These are phyloP conservation scores for Westerdykella sp. DNA, from an alignment of 2,329 filamentous ascomycete genomes.

Conservation along the genomic window DNA sequence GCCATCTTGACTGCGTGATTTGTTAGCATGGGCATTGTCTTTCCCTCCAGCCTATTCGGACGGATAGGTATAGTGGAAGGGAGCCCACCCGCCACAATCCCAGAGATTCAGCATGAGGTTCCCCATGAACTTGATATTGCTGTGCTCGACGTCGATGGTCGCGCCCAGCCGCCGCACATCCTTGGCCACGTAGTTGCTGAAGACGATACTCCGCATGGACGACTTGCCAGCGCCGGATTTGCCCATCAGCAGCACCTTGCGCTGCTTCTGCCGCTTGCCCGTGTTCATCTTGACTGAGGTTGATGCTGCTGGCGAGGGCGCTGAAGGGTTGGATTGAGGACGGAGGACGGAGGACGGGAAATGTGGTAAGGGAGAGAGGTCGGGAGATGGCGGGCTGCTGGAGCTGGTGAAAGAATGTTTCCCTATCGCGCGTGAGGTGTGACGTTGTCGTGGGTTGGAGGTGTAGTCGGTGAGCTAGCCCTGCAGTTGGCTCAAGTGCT, in stretches of 20 bases:
- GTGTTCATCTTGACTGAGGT: conserved; percentile 27
- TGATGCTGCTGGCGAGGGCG: not conserved
- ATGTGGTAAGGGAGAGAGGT: too few relatives aligned
- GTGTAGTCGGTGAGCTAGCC: too few relatives aligned
- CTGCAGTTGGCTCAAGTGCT: too few relatives aligned
- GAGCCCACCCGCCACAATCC: conserved; percentile 81
- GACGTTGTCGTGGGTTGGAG: too few relatives aligned
- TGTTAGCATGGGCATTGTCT: not conserved
- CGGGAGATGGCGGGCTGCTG: too few relatives aligned
- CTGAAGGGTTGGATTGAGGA: too few relatives aligned
- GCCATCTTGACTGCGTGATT: conserved; percentile 68
- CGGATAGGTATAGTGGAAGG: not conserved
- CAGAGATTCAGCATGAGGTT: conserved; percentile 96
- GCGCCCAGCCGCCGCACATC: conserved; percentile 89
- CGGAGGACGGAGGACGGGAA: too few relatives aligned
- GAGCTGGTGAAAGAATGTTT: too few relatives aligned
- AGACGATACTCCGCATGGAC: conserved; percentile 97
- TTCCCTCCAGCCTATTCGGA: not conserved
- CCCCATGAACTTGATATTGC: conserved; percentile 96
- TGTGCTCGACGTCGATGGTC: conserved; percentile 97
- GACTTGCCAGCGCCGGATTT: conserved; percentile 97
- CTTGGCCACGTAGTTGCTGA: conserved; percentile 96
- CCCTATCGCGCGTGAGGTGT: too few relatives aligned
- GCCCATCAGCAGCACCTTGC: conserved; percentile 59
- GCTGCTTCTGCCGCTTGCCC: conserved; percentile 47